A percentile compares a stretch with the other conserved stretches of the same genome.
These are phyloP conservation scores for Gleditsia sinensis DNA, from an alignment of 306 rosid species.

Conservation along the genomic window DNA sequence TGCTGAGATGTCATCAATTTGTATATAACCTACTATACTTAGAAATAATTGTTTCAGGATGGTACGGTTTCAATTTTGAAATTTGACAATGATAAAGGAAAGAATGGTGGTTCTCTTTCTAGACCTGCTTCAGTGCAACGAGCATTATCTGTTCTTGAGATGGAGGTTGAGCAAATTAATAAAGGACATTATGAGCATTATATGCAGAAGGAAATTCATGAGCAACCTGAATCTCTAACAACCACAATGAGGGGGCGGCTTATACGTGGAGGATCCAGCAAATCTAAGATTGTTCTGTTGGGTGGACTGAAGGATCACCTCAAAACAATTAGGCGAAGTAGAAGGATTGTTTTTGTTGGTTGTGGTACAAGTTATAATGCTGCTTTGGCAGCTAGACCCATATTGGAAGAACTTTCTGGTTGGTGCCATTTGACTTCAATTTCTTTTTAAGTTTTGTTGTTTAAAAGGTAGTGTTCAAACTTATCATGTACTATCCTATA, in stretches of 20 bases:
- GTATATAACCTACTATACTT: neutral
- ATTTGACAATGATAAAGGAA: conserved; percentile 72
- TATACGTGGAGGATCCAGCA: conserved; percentile 70
- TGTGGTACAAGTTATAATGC: conserved; percentile 99
- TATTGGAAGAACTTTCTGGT: conserved; percentile 98
- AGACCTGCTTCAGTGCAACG: conserved; percentile 86
- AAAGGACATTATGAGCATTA: conserved; percentile 92
- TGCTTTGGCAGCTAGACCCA: conserved; percentile 97
- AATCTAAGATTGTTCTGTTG: conserved; percentile 82
- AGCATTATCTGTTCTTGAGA: conserved; percentile 90
- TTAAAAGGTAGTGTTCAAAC: conserved; percentile 18
- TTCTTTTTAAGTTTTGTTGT: conserved; percentile 17
- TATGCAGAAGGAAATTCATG: conserved; percentile 99
- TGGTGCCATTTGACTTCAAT: conserved; percentile 38
- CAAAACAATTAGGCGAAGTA: conserved; percentile 94
- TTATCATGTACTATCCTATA: conserved; percentile 27
- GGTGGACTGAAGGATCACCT: conserved; percentile 98
- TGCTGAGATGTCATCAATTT: conserved; percentile 13
- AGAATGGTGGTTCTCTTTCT: conserved; percentile 58
- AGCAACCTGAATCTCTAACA: conserved; percentile 91
- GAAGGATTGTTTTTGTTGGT: conserved; percentile 88
- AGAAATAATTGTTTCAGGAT: conserved; percentile 62
- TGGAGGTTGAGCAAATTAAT: conserved; percentile 98
- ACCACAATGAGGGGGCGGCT: conserved; percentile 99
- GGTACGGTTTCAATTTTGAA: conserved; percentile 83